Conservation (phyloP, 306 rosid genomes). For the Ceratonia siliqua region DNA sequence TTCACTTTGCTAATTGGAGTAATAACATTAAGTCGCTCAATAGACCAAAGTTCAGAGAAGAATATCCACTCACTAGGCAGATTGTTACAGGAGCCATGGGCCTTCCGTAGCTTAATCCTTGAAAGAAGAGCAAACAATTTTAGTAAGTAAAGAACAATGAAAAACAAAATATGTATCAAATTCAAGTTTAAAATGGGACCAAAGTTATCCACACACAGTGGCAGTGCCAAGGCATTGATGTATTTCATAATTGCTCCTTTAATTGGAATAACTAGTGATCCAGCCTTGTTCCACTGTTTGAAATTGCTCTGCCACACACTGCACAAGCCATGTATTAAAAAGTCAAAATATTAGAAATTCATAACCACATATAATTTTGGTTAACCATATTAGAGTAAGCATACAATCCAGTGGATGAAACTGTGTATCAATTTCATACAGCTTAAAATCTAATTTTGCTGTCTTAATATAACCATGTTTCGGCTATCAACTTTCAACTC, state of each 20-base stretch:
- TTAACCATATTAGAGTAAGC: neutral
- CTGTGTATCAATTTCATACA: neutral
- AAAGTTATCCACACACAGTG: constrained; percentile 51
- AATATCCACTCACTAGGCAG: constrained; percentile 51
- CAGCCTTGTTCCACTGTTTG: constrained; percentile 36
- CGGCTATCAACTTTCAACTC: neutral
- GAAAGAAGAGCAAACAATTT: constrained; percentile 37
- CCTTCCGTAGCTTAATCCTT: constrained; percentile 49
- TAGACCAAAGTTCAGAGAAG: neutral
- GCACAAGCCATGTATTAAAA: constrained; percentile 46
- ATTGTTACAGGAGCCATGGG: constrained; percentile 38
- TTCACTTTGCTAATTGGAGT: constrained; percentile 11
- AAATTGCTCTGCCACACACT: constrained; percentile 64
- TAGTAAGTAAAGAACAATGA: constrained; percentile 26
- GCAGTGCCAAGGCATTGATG: constrained; percentile 42
- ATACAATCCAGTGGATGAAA: neutral
- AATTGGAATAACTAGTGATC: constrained; percentile 41
- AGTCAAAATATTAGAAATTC: constrained; percentile 15
- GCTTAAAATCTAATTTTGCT: neutral
- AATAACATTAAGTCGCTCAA: neutral
- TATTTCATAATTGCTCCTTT: constrained; percentile 48
- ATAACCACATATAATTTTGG: neutral
- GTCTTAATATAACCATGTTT: neutral
- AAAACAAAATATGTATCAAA: constrained; percentile 4
- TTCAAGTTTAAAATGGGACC: constrained; percentile 16